Base-by-base conservation (phyloP, 179 eudicot genomes). In the Beta macrorhiza region DNA sequence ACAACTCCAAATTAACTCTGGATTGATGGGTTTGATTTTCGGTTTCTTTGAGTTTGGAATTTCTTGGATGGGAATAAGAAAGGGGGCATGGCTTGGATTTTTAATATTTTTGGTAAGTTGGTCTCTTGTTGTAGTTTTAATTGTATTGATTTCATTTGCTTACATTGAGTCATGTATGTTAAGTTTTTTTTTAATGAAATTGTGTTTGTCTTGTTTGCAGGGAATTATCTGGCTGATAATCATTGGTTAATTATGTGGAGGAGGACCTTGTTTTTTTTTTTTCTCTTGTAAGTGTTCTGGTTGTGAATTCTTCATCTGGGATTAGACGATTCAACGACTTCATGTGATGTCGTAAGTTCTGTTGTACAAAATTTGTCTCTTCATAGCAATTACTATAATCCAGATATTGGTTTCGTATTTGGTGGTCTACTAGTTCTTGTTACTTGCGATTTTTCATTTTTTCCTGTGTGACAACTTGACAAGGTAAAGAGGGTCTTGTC, bases 1-100 rank as follows among this genome's bases (percentile, higher is more conserved):
- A 82, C 22, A 80, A 79, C 20, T 84, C 89, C 47, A 82, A 82
- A 1, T 25, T 82, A 70, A 65, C 83, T 44, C 77, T 69, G 37
- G 86, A 76, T 76, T 84, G 63, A 78, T 79, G 5, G 52, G 25
- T 37, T 74, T n/a, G n/a, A n/a, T n/a, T n/a, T n/a, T n/a, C n/a
- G n/a, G n/a, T n/a, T 74, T 25, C 49, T 49, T 49, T 45, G 10
- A n/a, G 15, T 79, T 49, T 67, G 22, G 19, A 59, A 8, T 72
- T 73, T 78, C 76, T 78, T 77, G 67, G 4, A 11, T 57, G 49
- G 20, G 44, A 76, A 29, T 29, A 29, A 19, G 19, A 3, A 17
- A 45, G 17, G 56, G 45, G 42, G 29, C 7, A 3, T 57, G 32
- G 14, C 56, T 53, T 68, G 63, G 56, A 65, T 12, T 32, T 68